Evolutionary conservation across 345 rosid species (phyloP).

Genomic region (Eucalyptus grandis): DNA sequence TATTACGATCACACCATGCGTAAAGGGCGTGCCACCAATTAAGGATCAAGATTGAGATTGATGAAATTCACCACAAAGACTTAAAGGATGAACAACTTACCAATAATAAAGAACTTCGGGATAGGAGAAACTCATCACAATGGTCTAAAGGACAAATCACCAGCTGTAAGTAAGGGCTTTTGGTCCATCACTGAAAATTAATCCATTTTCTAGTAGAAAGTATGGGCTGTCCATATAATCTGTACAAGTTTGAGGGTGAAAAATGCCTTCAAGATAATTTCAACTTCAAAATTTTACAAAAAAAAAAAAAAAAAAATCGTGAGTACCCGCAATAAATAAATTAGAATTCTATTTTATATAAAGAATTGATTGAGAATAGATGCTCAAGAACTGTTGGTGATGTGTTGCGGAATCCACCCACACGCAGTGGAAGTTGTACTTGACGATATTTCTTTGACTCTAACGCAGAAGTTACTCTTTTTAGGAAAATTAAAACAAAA

Average conservation of each 20-base stretch:
- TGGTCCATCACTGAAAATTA: not conserved
- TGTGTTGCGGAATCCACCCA: too few relatives aligned
- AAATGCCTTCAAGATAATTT: not conserved
- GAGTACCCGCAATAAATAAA: not conserved
- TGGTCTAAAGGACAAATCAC: too few relatives aligned
- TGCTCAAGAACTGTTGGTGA: too few relatives aligned
- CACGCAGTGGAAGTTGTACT: not conserved
- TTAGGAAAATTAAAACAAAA: not conserved
- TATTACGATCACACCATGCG: accelerated
- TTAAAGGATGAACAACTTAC: not conserved
- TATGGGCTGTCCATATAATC: not conserved
- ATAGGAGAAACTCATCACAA: too few relatives aligned
- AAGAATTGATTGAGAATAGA: not conserved
- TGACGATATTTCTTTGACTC: not conserved
- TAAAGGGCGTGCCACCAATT: accelerated
- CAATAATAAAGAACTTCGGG: not conserved
- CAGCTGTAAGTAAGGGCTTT: not conserved
- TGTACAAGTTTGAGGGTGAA: too few relatives aligned
- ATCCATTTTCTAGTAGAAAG: not conserved
- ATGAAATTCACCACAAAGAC: not conserved
- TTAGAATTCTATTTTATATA: too few relatives aligned
- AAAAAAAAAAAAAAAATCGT: not conserved
- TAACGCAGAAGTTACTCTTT: not conserved
- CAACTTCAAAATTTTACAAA: not conserved
- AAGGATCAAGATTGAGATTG: not conserved